Evolutionary conservation across 1,139 yeast species (phyloP), one percentile per base, ranked within the genome.

Genomic region (Pichia norvegensis): DNA sequence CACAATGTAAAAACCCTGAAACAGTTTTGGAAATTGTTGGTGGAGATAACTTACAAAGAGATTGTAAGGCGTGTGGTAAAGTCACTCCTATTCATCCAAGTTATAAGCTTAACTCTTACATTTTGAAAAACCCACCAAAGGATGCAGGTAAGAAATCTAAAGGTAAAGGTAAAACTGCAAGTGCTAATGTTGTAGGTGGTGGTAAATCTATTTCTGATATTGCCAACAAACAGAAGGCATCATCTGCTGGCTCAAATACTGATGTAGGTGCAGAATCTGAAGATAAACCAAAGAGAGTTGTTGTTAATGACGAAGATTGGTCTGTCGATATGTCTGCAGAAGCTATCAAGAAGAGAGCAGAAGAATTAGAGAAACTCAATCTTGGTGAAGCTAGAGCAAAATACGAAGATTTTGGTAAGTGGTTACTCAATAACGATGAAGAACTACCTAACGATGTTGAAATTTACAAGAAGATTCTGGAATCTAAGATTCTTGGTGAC

Each of bases 11-110:
- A 73, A 92, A 92, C 70, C 99, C 99, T 31, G 99, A 92, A 70
- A 92, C 99, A 36, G 97, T 87, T 62, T 82, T 90, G 61, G 75
- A 82, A 58, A 74, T 90, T 60, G 79, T 85, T 57, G 85, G 82
- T 60, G 85, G 82, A 58, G 94, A 83, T 43, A 73, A 72, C 55
- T 72, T 94, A 63, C 82, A 82, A 60, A 81, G 92, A 68, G 97
- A 92, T 67, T 92, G 99, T 75, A 92, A 92, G 68, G 99, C 99
- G 29, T 92, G 99, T 75, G 99, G 99, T 68, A 81, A 82, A 66
- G 78, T 90, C 63, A 79, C 95, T 29, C 73, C 73, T 46, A 78
- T 90, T 59, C 97, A 90, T 61, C 82, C 88, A 54, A 79, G 94
- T 66, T 94, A 85, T 66, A 90, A 86, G 69, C 75, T 92, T 57